Evolutionary conservation across 495 filamentous ascomycete genomes (phyloP).

Genomic region (Lophiotrema nucula): DNA sequence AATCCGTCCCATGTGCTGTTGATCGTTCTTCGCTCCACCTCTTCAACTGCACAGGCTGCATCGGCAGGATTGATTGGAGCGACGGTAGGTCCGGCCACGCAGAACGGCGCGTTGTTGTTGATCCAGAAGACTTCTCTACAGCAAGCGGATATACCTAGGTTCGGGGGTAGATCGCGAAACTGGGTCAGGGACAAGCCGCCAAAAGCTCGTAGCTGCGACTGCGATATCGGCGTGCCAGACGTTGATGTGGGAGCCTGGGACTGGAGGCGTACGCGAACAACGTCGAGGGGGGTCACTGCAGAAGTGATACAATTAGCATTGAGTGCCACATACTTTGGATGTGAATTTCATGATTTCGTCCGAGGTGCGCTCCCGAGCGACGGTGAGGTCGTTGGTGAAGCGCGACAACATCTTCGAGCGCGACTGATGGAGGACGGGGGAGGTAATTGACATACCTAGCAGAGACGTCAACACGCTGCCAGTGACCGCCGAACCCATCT

Average conservation of each 20-base stretch:
- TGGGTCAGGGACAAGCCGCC: conserved; percentile 41
- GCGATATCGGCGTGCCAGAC: not conserved
- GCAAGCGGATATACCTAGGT: conserved; percentile 90
- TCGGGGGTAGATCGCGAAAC: conserved; percentile 66
- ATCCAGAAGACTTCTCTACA: conserved; percentile 98
- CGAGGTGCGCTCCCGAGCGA: too few relatives aligned
- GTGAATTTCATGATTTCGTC: too few relatives aligned
- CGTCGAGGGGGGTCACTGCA: conserved; percentile 90
- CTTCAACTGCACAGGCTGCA: conserved; percentile 80
- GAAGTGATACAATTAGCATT: not conserved
- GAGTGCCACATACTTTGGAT: too few relatives aligned
- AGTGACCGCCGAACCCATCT: conserved; percentile 89
- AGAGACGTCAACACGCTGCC: conserved; percentile 88
- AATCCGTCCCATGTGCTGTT: conserved; percentile 89
- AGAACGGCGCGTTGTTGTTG: conserved; percentile 79
- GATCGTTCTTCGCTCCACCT: conserved; percentile 77
- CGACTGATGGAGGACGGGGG: too few relatives aligned
- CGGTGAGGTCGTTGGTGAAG: too few relatives aligned
- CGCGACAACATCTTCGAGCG: too few relatives aligned
- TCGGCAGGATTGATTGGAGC: conserved; percentile 40
- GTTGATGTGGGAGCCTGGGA: conserved; percentile 60
- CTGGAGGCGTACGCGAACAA: conserved; percentile 92
- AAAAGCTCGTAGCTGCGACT: conserved; percentile 33
- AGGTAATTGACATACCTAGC: conserved; percentile 61
- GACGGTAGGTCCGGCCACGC: conserved; percentile 58